A percentile compares a stretch with the other conserved stretches of the same genome.
phyloP scores from a whole-genome alignment of 805 yeast species.

The Barnettozyma pratensis region DNA sequence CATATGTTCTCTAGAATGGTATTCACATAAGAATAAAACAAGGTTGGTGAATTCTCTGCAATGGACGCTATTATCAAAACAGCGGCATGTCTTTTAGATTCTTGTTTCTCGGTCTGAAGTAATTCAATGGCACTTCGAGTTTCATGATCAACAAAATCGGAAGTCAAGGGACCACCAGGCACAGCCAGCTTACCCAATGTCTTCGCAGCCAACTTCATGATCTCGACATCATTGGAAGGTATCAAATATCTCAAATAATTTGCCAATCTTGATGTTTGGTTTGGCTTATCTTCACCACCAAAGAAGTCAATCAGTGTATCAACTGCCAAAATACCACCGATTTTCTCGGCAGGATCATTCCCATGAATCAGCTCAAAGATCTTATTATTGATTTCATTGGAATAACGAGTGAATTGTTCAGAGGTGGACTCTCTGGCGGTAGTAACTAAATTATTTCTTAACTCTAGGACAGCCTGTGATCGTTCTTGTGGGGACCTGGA shows the following conservation, averaged over 20 bases:
- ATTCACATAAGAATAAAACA: slow-evolving; percentile 71
- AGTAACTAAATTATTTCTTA: slow-evolving; percentile 62
- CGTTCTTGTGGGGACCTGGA: slow-evolving; percentile 32
- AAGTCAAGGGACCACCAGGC: slow-evolving; percentile 85
- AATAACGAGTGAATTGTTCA: slow-evolving; percentile 76
- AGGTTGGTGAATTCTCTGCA: slow-evolving; percentile 82
- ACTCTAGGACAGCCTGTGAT: slow-evolving; percentile 57
- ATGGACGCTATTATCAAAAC: slow-evolving; percentile 75
- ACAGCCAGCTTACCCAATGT: slow-evolving; percentile 86
- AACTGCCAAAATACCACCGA: slow-evolving; percentile 90
- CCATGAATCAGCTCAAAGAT: slow-evolving; percentile 83
- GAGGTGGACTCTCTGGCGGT: slow-evolving; percentile 76
- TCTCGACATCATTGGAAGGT: slow-evolving; percentile 76
- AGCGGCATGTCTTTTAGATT: slow-evolving; percentile 86
- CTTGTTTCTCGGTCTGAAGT: slow-evolving; percentile 84
- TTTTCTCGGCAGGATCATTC: slow-evolving; percentile 60
- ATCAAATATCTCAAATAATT: slow-evolving; percentile 78
- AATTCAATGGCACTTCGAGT: slow-evolving; percentile 87
- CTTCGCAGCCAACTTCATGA: slow-evolving; percentile 80
- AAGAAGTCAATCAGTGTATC: slow-evolving; percentile 83
- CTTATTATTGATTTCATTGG: slow-evolving; percentile 79
- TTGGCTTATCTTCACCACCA: slow-evolving; percentile 79
- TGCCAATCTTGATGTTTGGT: slow-evolving; percentile 86
- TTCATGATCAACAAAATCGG: slow-evolving; percentile 90
- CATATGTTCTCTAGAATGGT: slow-evolving; percentile 79